Evolutionary conservation across 139 green algal species (phyloP).

Genomic region (Pseudopediastrum boryanum): DNA sequence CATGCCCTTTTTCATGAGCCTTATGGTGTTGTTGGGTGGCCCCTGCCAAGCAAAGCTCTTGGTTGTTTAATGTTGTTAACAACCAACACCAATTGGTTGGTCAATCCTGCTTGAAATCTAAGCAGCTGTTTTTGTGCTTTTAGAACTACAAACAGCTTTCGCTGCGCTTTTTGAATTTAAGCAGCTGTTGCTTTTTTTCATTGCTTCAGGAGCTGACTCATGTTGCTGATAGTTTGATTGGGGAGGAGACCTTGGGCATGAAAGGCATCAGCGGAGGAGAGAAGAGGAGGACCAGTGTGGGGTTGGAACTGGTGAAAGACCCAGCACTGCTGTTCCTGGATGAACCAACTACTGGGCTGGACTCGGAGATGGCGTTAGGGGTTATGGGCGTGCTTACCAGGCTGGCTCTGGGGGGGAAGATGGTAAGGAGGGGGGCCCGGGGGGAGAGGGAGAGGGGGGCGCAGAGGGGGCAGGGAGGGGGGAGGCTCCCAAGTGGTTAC

Average conservation of each 20-base stretch:
- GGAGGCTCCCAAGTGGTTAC: no score
- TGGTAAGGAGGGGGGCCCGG: constrained; percentile 1
- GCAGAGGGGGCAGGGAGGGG: no score
- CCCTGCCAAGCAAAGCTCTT: no score
- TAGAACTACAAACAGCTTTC: no score
- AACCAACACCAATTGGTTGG: no score
- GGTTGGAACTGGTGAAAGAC: constrained; percentile 77
- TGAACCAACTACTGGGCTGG: constrained; percentile 71
- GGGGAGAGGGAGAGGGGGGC: no score
- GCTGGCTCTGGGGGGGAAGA: constrained; percentile 47
- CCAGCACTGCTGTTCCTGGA: constrained; percentile 73
- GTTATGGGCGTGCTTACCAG: constrained; percentile 55
- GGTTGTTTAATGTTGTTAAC: no score
- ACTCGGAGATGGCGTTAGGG: constrained; percentile 76
- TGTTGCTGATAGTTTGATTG: constrained; percentile 64
- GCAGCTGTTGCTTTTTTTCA: no score
- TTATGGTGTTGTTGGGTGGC: no score
- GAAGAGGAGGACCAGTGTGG: constrained; percentile 55
- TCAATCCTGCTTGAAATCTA: no score
- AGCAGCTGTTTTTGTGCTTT: no score
- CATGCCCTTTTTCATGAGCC: no score
- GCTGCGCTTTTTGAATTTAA: neutral
- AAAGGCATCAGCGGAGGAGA: constrained; percentile 79
- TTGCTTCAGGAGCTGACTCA: neutral
- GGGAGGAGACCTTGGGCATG: constrained; percentile 68